Base-by-base conservation (phyloP, 768 basidiomycete species). In the Leccinum uliginosum region DNA sequence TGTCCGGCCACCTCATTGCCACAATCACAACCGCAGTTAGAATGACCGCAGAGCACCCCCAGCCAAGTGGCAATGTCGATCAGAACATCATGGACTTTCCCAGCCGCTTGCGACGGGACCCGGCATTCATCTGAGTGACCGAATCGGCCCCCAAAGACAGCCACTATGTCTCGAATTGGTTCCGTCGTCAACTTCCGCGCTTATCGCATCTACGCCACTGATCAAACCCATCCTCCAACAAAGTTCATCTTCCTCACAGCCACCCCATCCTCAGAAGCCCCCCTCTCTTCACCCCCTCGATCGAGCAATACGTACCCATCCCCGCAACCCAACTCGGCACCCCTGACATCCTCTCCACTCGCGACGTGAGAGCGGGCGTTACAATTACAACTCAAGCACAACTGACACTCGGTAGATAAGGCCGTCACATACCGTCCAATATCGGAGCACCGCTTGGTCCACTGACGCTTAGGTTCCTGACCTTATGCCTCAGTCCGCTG, bases 391-490 rank as follows among this genome's bases (percentile, higher is more conserved):
- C 32, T 54, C 43, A 29, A 57, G 35, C 57, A 53, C 48, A 43
- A 34, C 47, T 14, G 26, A 50, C 12, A 27, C 52, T 53, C 51
- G 12, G 24, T 60, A 53, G 50, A 50, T 49, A 19, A 49, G 68
- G 61, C 66, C 69, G 64, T 66, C 59, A 71, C 52, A 34, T 53
- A 23, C 59, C 65, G n/a, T 73, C 69, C 58, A 65, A 59, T 53
- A 63, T 60, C 17, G 63, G 61, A 14, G 50, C 58, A 50, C 59
- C 58, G 23, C 63, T 69, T 23, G 63, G 54, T 24, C 75, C 78
- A 55, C 76, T 76, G 38, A 74, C 71, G 56, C 81, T 82, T 63
- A 75, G 58, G 55, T 81, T 69, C 69, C 81, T 77, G 55, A 73
- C 77, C 67, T 81, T 79, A 40, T 66, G 68, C 69, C 78, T 80